A percentile compares a stretch with the other conserved stretches of the same genome.
These are phyloP conservation scores for Rosellinia necatrix DNA, from an alignment of 2,329 filamentous ascomycete species.

Conservation along the genomic window DNA sequence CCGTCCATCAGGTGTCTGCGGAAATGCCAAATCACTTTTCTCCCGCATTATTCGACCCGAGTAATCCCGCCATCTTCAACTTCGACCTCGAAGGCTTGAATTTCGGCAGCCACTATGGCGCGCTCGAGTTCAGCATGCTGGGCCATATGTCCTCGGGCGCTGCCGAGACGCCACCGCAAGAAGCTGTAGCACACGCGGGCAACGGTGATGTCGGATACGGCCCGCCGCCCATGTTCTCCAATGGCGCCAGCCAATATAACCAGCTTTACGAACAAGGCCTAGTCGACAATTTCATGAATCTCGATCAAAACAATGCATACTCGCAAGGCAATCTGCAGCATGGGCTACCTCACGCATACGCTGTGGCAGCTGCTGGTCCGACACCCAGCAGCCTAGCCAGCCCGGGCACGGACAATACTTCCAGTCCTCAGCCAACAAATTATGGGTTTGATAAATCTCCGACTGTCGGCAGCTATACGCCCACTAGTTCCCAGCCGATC, in stretches of 20 bases:
- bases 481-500: conserved; percentile 37
- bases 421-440: conserved; percentile 61
- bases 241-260: conserved; percentile 55
- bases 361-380: conserved; percentile 60
- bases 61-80: conserved; percentile 91
- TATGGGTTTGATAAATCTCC: conserved; percentile 62
- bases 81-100: conserved; percentile 93
- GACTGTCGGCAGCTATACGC: conserved; percentile 46
- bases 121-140: conserved; percentile 93
- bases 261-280: conserved; percentile 57
- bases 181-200: conserved; percentile 53
- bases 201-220: conserved; percentile 47
- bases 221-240: conserved; percentile 55
- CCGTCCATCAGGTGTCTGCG: conserved; percentile 55
- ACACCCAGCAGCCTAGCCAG: conserved; percentile 64
- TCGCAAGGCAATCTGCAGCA: conserved; percentile 64
- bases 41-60: conserved; percentile 78
- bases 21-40: conserved; percentile 55
- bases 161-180: conserved; percentile 76
- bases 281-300: conserved; percentile 57
- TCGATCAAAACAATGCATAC: conserved; percentile 58
- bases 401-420: conserved; percentile 66
- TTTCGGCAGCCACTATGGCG: conserved; percentile 95
- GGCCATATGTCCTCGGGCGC: conserved; percentile 94
- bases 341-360: conserved; percentile 67